These are phyloP conservation scores for Septoria petroselini DNA, from an alignment of 2,329 filamentous ascomycete species.

Conservation along the genomic window DNA sequence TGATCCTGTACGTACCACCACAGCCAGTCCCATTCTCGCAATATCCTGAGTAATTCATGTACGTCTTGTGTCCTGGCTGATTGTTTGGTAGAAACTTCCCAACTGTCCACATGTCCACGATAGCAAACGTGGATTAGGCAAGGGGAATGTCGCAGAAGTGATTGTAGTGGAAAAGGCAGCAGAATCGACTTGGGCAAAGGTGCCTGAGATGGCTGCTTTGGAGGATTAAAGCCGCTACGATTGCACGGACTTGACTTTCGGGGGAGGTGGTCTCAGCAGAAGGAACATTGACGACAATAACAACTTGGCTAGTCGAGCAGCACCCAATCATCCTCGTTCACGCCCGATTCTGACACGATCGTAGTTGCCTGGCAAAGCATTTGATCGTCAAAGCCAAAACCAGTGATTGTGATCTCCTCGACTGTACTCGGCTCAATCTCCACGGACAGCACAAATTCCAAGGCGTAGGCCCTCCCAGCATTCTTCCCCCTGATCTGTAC, in stretches of 20 bases:
- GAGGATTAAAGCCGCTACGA: slow-evolving; percentile 2
- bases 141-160: slow-evolving; percentile 27
- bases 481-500: not conserved
- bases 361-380: not conserved
- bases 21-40: too few relatives aligned
- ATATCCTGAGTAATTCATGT: too few relatives aligned
- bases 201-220: slow-evolving; percentile 10
- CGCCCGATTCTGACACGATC: not conserved
- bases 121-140: slow-evolving; percentile 25
- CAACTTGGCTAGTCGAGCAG: not conserved
- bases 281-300: too few relatives aligned
- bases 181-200: slow-evolving; percentile 19
- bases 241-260: too few relatives aligned
- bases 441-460: slow-evolving; percentile 2
- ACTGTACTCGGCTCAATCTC: not conserved
- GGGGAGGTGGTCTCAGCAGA: too few relatives aligned
- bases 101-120: slow-evolving; percentile 31
- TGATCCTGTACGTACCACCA: slow-evolving; percentile 1
- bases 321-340: slow-evolving; percentile 1
- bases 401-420: not conserved
- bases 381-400: slow-evolving; percentile 4
- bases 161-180: slow-evolving; percentile 25
- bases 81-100: too few relatives aligned
- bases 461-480: slow-evolving; percentile 2
- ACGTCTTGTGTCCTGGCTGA: too few relatives aligned